A percentile compares a stretch with the other conserved stretches of the same genome.
Evolutionary conservation across 2,329 filamentous ascomycete species (phyloP).

Genomic region (Colletotrichum camelliae): DNA sequence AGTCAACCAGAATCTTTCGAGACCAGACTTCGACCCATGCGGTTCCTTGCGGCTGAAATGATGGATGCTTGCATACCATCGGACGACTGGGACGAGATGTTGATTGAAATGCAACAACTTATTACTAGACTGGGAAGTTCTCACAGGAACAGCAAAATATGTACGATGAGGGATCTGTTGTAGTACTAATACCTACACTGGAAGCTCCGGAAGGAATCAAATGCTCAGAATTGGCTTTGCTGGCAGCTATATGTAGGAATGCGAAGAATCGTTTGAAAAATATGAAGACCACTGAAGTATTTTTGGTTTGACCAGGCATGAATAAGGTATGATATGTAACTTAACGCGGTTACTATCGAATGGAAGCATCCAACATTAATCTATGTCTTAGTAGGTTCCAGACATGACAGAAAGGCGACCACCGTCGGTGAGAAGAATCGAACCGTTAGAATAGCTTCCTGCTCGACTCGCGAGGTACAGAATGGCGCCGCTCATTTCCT

Average conservation of each 20-base stretch:
- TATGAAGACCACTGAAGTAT: not conserved
- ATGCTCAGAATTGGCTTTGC: not conserved
- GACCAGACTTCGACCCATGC: not conserved
- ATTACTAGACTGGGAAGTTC: not conserved
- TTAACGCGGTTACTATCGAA: fast-evolving
- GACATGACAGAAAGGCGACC: conserved; percentile 59
- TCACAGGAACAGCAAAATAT: not conserved
- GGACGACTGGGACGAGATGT: not conserved
- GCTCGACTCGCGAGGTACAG: conserved; percentile 69
- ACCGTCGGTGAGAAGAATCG: conserved; percentile 66
- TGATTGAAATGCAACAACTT: not conserved
- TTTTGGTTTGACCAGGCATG: not conserved
- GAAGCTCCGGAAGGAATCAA: not conserved
- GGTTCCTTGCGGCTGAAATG: not conserved
- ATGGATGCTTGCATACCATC: not conserved
- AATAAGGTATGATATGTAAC: fast-evolving
- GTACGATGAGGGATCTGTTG: not conserved
- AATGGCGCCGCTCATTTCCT: conserved; percentile 68
- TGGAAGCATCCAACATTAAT: not conserved
- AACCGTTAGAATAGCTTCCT: conserved; percentile 70
- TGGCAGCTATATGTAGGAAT: not conserved
- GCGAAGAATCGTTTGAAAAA: not conserved
- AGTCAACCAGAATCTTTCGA: not conserved
- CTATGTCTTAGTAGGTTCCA: not conserved
- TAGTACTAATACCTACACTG: not conserved